Evolutionary conservation across 148 eudicot genomes (phyloP).

Genomic region (Spergularia bocconei): DNA sequence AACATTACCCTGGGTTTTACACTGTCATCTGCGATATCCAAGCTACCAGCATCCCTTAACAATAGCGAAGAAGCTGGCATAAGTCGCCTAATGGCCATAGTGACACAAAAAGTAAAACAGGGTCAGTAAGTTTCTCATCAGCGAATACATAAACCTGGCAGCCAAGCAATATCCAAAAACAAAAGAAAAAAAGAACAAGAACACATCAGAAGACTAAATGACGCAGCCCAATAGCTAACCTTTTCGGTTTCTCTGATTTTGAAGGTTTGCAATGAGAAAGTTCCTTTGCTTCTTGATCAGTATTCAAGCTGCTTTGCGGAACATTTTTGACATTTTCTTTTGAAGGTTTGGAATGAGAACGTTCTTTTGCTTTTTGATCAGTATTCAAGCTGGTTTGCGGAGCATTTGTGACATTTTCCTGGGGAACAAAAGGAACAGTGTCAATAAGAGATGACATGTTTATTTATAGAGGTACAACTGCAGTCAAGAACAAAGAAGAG

Average conservation of each 20-base stretch:
- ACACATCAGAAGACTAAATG: not conserved
- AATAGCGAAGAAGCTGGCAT: constrained; percentile 74
- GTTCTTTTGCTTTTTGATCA: constrained; percentile 14
- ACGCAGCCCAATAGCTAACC: constrained; percentile 34
- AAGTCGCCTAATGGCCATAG: constrained; percentile 65
- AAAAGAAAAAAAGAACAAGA: no score
- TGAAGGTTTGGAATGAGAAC: constrained; percentile 24
- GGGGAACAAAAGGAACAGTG: not conserved
- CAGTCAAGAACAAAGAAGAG: not conserved
- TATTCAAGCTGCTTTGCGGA: constrained; percentile 18
- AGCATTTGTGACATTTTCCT: constrained; percentile 33
- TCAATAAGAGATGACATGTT: not conserved
- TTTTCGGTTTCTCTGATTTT: constrained; percentile 46
- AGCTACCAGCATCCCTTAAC: constrained; percentile 44
- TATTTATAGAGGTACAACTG: not conserved
- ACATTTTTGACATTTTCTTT: constrained; percentile 31
- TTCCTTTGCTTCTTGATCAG: constrained; percentile 15
- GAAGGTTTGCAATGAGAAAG: constrained; percentile 24
- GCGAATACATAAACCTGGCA: not conserved
- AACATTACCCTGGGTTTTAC: constrained; percentile 52
- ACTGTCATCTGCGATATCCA: constrained; percentile 48
- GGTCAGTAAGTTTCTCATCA: not conserved
- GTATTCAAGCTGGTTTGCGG: constrained; percentile 18
- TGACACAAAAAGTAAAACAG: not conserved
- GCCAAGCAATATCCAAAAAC: not conserved